phyloP scores from a whole-genome alignment of 495 filamentous ascomycete genomes.

The Aspergillus coremiiformis region DNA sequence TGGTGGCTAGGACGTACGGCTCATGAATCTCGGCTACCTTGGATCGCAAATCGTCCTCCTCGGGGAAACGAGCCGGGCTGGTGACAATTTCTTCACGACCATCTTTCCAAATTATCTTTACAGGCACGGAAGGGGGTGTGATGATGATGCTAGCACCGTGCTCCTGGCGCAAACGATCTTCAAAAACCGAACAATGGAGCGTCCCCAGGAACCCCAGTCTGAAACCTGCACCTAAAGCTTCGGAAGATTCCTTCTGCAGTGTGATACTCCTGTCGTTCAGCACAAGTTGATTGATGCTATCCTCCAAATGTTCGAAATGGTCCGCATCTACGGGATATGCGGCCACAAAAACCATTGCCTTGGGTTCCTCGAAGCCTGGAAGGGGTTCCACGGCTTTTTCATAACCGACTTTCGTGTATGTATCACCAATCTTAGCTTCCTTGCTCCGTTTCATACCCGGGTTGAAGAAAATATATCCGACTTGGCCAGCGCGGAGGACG shows the following conservation, averaged over 20 bases:
- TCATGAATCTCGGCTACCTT: constrained; percentile 66
- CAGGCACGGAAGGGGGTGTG: constrained; percentile 89
- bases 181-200: constrained; percentile 94
- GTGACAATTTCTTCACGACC: constrained; percentile 67
- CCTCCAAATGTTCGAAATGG: constrained; percentile 80
- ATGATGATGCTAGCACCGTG: constrained; percentile 95
- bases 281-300: constrained; percentile 88
- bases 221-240: constrained; percentile 91
- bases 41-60: constrained; percentile 51
- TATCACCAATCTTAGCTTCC: constrained; percentile 94
- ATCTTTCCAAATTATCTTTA: constrained; percentile 70
- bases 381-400: constrained; percentile 72
- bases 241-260: constrained; percentile 84
- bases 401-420: constrained; percentile 76
- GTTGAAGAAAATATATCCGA: constrained; percentile 95
- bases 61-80: constrained; percentile 82
- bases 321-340: constrained; percentile 88
- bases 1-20: constrained; percentile 77
- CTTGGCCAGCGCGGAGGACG: constrained; percentile 78
- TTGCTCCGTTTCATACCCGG: constrained; percentile 95
- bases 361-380: constrained; percentile 93
- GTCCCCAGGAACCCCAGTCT: constrained; percentile 92
- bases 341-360: constrained; percentile 97
- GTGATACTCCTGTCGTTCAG: constrained; percentile 95
- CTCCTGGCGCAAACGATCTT: constrained; percentile 91